phyloP scores from a whole-genome alignment of 139 green algal genomes.

The Tetradesmus obliquus region DNA sequence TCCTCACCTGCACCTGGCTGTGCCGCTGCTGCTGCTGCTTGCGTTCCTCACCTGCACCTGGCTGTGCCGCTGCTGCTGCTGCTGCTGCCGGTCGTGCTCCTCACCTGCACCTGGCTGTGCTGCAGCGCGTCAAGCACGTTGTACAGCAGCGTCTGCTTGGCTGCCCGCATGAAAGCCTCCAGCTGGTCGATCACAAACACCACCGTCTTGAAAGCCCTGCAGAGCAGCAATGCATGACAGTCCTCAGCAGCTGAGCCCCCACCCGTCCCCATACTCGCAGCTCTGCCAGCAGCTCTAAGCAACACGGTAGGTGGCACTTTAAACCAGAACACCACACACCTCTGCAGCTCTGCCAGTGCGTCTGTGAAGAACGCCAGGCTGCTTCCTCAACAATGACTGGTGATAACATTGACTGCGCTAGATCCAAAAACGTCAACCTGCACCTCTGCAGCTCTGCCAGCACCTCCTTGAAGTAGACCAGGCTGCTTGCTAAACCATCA shows the following conservation, averaged over 20 bases:
- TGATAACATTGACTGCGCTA: too few species aligned
- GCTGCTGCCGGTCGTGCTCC: not conserved
- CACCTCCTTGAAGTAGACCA: too few species aligned
- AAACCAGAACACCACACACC: slow-evolving; percentile 23
- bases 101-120: slow-evolving; percentile 55
- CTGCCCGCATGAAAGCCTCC: slow-evolving; percentile 70
- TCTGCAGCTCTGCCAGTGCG: slow-evolving; percentile 55
- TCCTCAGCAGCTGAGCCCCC: not conserved
- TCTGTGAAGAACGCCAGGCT: too few species aligned
- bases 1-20: too few species aligned
- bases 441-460: slow-evolving; percentile 62
- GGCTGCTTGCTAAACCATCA: too few species aligned
- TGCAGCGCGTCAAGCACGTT: slow-evolving; percentile 85
- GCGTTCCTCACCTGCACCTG: not conserved
- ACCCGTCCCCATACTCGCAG: slow-evolving; percentile 58
- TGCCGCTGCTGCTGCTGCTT: too few species aligned
- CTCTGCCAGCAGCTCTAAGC: slow-evolving; percentile 63
- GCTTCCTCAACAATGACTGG: too few species aligned
- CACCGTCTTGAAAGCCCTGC: slow-evolving; percentile 72
- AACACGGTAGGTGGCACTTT: not conserved
- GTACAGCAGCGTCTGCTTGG: slow-evolving; percentile 88
- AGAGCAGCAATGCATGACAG: not conserved
- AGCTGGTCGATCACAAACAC: slow-evolving; percentile 90
- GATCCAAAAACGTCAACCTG: not conserved
- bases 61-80: not conserved